Evolutionary conservation across 169 alveolate genomes (phyloP), one percentile per base, ranked within the genome.

Genomic region (Fabrea salina): DNA sequence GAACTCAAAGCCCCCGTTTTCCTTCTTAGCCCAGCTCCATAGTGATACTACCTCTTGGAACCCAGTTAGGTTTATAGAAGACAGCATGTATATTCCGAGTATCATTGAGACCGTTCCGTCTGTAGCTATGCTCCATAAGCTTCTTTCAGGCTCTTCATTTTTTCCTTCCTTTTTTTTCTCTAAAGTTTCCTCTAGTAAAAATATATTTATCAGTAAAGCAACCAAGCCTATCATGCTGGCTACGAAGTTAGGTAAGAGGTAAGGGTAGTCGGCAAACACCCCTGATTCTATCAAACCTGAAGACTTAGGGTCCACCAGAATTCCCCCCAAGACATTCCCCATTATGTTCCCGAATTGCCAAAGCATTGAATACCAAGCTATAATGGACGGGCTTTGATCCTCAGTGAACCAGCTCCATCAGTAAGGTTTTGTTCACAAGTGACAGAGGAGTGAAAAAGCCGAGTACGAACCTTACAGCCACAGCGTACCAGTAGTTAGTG

Each of bases 1-100:
- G 30, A 68, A 47, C 66, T 68, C 66, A 41, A 68, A 49, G n/a
- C 79, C 79, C 30, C 79, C 79, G 19, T 68, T 6, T 49, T 68
- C n/a, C 30, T 4, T 43, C 19, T 68, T 47, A 19, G 79, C 30
- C 44, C 64, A 68, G 11, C 11, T 16, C 27, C 67, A 68, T 1
- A 70, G 27, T n/a, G 37, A 27, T 27, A 70, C 19, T 0, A 70
- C 4, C 39, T 70, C 79, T 22, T 22, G 25, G 27, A 70, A 43
- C 7, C 51, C 59, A 16, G 79, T 70, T 70, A n/a, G 16, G n/a
- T 50, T 47, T 4, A 11, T 27, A 2, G 66, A 43, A 2, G 57
- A 64, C 4, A 64, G 16, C 1, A 25, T 64, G 5, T 64, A 64
- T 2, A 41, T 25, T 19, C 0, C 1, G 4, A 40, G 1, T 0